These are phyloP conservation scores for Cladophialophora chaetospira DNA, from an alignment of 2,329 filamentous ascomycete genomes.

Conservation along the genomic window DNA sequence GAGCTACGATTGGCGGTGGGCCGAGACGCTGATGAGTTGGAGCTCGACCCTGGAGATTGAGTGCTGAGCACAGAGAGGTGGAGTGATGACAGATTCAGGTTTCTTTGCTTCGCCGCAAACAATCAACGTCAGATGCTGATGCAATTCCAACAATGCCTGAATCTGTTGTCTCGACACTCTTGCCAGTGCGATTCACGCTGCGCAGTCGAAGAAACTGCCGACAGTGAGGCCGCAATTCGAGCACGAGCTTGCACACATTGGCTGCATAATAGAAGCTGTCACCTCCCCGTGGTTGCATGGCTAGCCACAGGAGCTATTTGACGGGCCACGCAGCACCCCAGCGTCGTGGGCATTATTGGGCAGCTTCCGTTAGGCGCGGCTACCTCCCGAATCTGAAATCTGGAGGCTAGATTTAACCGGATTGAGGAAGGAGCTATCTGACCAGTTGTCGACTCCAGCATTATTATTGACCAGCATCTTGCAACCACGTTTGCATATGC, in stretches of 20 bases:
- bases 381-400: not conserved
- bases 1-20: not conserved
- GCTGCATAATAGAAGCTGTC: not conserved
- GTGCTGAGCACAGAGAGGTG: constrained; percentile 9
- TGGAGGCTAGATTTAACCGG: not conserved
- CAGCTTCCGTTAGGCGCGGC: constrained; percentile 5
- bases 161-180: no score
- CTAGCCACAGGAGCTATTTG: constrained; percentile 14
- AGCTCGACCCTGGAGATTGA: constrained; percentile 3
- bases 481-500: not conserved
- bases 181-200: not conserved
- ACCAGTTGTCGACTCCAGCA: constrained; percentile 1
- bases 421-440: constrained; percentile 10
- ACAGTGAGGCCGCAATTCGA: no score
- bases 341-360: not conserved
- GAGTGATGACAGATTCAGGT: constrained; percentile 8
- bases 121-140: not conserved
- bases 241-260: not conserved
- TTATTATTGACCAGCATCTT: not conserved
- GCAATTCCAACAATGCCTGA: not conserved
- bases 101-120: not conserved
- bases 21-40: constrained; percentile 4
- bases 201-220: no score
- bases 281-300: not conserved
- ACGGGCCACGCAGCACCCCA: not conserved